A percentile compares a stretch with the other conserved stretches of the same genome.
phyloP scores from a whole-genome alignment of 2,329 filamentous ascomycete genomes.

The Alternaria alternata region DNA sequence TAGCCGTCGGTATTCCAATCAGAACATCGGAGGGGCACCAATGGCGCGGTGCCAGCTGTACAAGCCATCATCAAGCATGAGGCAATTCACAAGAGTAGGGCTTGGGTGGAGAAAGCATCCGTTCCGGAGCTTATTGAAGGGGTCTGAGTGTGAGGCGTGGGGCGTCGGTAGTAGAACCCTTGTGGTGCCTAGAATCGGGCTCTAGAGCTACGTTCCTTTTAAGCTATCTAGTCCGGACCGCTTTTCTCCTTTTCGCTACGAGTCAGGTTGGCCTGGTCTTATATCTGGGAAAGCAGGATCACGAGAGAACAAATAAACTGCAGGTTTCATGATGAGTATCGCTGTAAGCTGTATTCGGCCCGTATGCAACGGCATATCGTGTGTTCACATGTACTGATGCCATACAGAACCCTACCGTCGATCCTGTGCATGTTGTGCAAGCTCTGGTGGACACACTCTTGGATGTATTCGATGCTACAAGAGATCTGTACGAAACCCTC shows the following conservation, averaged over 20 bases:
- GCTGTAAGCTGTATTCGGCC: constrained; percentile 29
- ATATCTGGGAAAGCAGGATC: constrained; percentile 15
- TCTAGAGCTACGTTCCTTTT: constrained; percentile 9
- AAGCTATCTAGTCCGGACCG: constrained; percentile 8
- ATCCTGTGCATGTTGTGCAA: constrained; percentile 43
- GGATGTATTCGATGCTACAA: constrained; percentile 48
- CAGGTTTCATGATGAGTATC: constrained; percentile 31
- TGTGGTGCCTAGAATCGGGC: constrained; percentile 21
- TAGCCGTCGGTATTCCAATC: constrained; percentile 35
- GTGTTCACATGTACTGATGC: constrained; percentile 17
- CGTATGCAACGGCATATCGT: neutral
- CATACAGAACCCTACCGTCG: constrained; percentile 31
- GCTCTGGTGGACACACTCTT: constrained; percentile 42
- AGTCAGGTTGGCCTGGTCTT: constrained; percentile 19
- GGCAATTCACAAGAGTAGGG: constrained; percentile 21
- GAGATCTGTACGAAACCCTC: constrained; percentile 44
- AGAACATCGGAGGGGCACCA: constrained; percentile 33
- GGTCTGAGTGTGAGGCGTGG: constrained; percentile 26
- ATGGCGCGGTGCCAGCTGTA: constrained; percentile 49
- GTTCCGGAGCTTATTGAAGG: constrained; percentile 22
- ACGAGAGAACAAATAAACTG: constrained; percentile 14
- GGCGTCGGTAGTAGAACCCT: constrained; percentile 19
- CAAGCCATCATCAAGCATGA: constrained; percentile 45
- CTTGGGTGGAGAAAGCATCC: constrained; percentile 16
- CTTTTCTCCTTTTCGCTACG: constrained; percentile 29